Base-by-base conservation (phyloP, 2,329 filamentous ascomycete genomes). In the Diaporthe nobilis region DNA sequence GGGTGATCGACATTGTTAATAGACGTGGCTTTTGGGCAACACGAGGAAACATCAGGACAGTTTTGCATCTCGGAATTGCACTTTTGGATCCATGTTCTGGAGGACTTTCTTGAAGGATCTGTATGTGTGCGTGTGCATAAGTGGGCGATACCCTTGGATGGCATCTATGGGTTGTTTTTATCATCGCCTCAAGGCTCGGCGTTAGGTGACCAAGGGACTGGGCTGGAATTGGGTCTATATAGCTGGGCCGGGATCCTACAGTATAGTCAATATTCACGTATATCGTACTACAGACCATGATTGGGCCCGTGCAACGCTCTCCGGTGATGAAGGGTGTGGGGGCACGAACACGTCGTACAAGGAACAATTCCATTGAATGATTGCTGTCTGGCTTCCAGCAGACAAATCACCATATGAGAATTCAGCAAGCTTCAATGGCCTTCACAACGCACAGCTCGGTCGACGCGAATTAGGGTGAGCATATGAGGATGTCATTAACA, bases 161-260 rank as follows among this genome's bases (percentile, higher is more conserved):
- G 49, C 49, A 70, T 70, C 65, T 70, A 70, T 15, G 65, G 65
- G 65, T 70, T 70, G 1, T 55, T 70, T 70, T 61, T 13, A 61
- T 42, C 49, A 55, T 25, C 22, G 65, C 49, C 49, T n/a, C 17
- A 3, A 9, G 65, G 65, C 65, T 53, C 25, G 65, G 65, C 65
- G 65, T 70, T 42, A 42, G 65, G 49, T 20, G 55, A 70, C 15
- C 47, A 70, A 7, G 22, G 34, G 34, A 37, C 34, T 42, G 49
- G 34, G 25, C 34, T 70, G 65, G 34, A 55, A 28, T 22, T 37
- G 65, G 65, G 15, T 55, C 47, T 70, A 42, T 70, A 31, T 55
- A 70, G 34, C n/a, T 55, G 31, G 65, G 49, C 65, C 47, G 12
- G 65, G 47, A 55, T 53, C 34, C 15, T 70, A 42, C 15, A 70